These are phyloP conservation scores for Blastomyces silverae DNA, from an alignment of 2,329 filamentous ascomycete species.

Conservation along the genomic window DNA sequence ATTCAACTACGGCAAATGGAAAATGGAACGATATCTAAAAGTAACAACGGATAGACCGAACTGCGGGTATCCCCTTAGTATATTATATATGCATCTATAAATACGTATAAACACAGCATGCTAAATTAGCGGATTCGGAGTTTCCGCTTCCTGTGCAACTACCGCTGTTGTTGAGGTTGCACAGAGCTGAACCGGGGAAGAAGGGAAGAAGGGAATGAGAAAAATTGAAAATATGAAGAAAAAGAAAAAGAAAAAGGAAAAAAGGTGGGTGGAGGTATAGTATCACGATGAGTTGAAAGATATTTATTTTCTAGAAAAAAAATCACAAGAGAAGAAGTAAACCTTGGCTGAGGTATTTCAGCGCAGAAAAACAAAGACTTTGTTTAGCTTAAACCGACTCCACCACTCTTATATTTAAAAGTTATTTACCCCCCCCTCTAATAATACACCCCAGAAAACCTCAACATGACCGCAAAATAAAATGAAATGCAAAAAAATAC, in stretches of 20 bases:
- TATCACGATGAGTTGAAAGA: background rate
- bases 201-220: background rate
- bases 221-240: background rate
- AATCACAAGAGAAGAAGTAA: background rate
- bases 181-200: background rate
- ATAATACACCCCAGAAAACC: background rate
- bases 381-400: too few relatives aligned
- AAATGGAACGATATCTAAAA: background rate
- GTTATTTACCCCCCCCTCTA: too few relatives aligned
- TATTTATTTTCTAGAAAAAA: background rate
- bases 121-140: background rate
- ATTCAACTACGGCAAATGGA: background rate
- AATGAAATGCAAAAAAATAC: background rate
- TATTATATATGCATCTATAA: too few relatives aligned
- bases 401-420: too few relatives aligned
- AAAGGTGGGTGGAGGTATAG: background rate
- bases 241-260: background rate
- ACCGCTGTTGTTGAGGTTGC: too few relatives aligned
- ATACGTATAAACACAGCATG: too few relatives aligned
- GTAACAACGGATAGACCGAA: background rate
- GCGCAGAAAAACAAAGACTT: too few relatives aligned
- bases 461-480: background rate
- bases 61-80: too few relatives aligned
- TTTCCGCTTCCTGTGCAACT: background rate
- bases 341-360: too few relatives aligned